Base-by-base conservation (phyloP, 2,329 filamentous ascomycete genomes). In the Dactylellina leptospora region DNA sequence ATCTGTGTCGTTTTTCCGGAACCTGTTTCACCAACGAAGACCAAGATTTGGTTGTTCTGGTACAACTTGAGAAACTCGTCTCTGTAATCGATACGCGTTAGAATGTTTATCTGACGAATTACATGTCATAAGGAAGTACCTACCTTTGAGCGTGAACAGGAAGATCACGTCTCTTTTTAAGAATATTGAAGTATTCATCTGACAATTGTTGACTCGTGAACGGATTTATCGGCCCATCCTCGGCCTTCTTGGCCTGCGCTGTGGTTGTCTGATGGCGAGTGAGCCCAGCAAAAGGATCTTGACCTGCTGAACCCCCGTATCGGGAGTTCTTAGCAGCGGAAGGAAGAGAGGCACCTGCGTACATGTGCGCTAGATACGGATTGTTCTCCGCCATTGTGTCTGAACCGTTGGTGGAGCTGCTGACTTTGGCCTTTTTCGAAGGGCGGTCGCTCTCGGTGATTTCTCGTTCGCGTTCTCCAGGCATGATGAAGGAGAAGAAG, bases 1-100 rank as follows among this genome's bases (percentile, higher is more conserved):
- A 99, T 97, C 83, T 99, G 95, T 0, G 95, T 99, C 3, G 95
- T 99, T 84, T 99, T 99, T 83, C 95, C 95, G 75, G 95, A 99
- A 87, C 96, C 95, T 6, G 95, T 99, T 84, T 99, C 95, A 83
- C 95, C 95, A 75, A 99, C 95, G 78, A 99, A 97, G 77, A 99
- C 95, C 73, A 99, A 87, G 76, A 99, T 97, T 82, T 99, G 95
- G 22, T 89, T 91, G 77, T 90, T 87, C 78, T 99, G 96, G 82
- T 96, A 99, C 78, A 96, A 87, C 78, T 93, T 84, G 71, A 99
- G 85, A 79, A 99, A 99, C 79, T 99, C 95, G 81, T 95, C 87
- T 80, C 90, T 91, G 44, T 23, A 16, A 42, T 18, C 13, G 48
- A 45, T 25, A 58, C 36, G 44, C 27, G 20, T 50, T 40, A 28